Conservation (phyloP, 192 early-diverging fungal species). For the Geranomyces variabilis region DNA sequence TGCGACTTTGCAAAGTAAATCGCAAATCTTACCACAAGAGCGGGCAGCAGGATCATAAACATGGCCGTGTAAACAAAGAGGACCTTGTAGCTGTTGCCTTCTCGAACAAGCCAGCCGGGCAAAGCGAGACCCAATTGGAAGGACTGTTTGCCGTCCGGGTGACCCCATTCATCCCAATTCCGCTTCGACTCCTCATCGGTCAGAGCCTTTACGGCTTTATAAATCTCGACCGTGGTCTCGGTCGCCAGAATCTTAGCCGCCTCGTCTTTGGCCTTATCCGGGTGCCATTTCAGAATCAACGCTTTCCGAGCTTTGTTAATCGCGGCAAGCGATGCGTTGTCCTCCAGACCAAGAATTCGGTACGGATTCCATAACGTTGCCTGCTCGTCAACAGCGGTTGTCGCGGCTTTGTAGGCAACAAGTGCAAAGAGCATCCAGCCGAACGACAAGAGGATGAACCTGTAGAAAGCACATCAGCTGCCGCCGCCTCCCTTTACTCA, state of each 20-base stretch:
- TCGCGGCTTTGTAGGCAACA: conserved; percentile 64
- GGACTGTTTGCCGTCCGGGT: conserved; percentile 96
- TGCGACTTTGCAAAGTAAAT: not conserved
- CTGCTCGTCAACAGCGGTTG: conserved; percentile 63
- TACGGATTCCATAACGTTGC: conserved; percentile 90
- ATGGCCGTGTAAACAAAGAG: conserved; percentile 81
- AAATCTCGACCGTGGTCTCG: conserved; percentile 80
- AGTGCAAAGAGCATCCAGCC: conserved; percentile 74
- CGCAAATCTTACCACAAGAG: conserved; percentile 67
- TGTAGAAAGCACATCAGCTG: conserved; percentile 11
- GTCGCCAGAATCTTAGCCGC: conserved; percentile 64
- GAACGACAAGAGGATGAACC: conserved; percentile 43
- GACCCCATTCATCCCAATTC: conserved; percentile 94
- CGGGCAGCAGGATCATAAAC: conserved; percentile 88
- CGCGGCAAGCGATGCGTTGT: conserved; percentile 49
- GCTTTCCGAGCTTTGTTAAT: conserved; percentile 75
- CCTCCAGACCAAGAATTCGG: conserved; percentile 79
- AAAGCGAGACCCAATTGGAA: conserved; percentile 92
- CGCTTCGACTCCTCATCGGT: conserved; percentile 88
- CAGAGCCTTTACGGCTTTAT: conserved; percentile 93
- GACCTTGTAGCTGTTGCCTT: conserved; percentile 75
- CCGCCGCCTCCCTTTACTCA: not conserved
- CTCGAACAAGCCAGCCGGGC: conserved; percentile 87
- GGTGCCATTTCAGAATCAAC: conserved; percentile 65
- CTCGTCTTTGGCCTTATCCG: conserved; percentile 65